Evolutionary conservation across 2,329 filamentous ascomycete genomes (phyloP), one percentile per base, ranked within the genome.

Genomic region (Pezicula neosporulosa): DNA sequence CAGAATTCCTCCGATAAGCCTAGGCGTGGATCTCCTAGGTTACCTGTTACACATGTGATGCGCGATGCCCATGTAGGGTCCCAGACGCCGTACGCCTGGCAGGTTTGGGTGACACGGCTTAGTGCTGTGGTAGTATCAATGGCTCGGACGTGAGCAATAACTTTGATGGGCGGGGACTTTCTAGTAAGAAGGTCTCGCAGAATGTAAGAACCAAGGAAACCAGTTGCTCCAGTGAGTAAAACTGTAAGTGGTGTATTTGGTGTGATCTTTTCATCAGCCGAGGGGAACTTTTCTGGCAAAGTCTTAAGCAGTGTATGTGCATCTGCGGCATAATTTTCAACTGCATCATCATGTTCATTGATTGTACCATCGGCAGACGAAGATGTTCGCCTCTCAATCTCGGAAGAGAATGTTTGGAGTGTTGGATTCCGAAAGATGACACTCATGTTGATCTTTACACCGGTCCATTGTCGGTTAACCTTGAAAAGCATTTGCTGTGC

Each of bases 171-270:
- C 16, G 73, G 78, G 15, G 72, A 71, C 9, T 74, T 72, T 21
- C 86, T 77, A 37, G 80, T 79, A 1, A 97, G 76, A 1, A 96
- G 70, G 50, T 96, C 89, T 50, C 80, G 80, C 30, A 95, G 73
- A 10, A 97, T 75, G 63, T 91, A 95, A 0, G 89, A 81, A 27
- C 92, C 92, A 18, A 97, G 71, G 75, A 97, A 97, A 2, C 92
- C 92, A 5, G 92, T 97, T 4, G 89, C 90, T 41, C 93, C 91
- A 3, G 92, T 97, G 5, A 97, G 72, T 68, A 97, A 88, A 10
- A 94, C 77, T 0, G 86, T 90, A 33, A 74, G 52, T 51, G 69
- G 54, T 56, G 68, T 60, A 12, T 67, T 58, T 13, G 63, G 42
- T 3, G 58, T 54, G 24, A 68, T 61, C n/a, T 59, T 52, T 21